A percentile compares a stretch with the other conserved stretches of the same genome.
phyloP scores from a whole-genome alignment of 164 flowering plant species.

The Kalanchoe fedtschenkoi region DNA sequence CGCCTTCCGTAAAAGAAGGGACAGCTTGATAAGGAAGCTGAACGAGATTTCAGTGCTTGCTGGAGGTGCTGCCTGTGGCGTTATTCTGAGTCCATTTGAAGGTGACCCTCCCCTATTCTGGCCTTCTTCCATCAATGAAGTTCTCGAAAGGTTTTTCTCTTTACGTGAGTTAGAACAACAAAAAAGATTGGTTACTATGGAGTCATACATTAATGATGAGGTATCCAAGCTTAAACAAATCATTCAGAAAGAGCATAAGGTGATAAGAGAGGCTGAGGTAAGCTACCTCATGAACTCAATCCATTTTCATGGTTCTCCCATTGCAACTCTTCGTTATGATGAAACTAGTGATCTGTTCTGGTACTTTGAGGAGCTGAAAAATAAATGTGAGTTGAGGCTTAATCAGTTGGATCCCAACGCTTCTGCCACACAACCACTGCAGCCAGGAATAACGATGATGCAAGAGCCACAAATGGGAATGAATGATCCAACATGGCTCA shows the following conservation, averaged over 20 bases:
- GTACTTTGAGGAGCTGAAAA: constrained; percentile 13
- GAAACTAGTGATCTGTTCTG: constrained; percentile 12
- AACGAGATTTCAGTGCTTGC: constrained; percentile 18
- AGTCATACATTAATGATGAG: constrained; percentile 16
- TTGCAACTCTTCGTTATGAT: not conserved
- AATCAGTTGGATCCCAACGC: too few relatives aligned
- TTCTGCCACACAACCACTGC: too few relatives aligned
- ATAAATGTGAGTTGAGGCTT: not conserved
- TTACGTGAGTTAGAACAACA: constrained; percentile 14
- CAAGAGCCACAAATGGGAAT: too few relatives aligned
- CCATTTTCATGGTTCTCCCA: not conserved
- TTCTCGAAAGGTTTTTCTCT: constrained; percentile 4
- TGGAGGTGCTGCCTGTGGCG: constrained; percentile 12
- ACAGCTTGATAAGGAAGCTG: constrained; percentile 20
- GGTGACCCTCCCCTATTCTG: constrained; percentile 12
- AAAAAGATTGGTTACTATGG: constrained; percentile 20
- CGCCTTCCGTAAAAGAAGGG: constrained; percentile 19
- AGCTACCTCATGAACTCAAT: constrained; percentile 12
- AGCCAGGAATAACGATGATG: too few relatives aligned
- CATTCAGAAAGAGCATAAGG: constrained; percentile 2
- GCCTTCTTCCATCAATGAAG: constrained; percentile 12
- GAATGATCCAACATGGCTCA: too few relatives aligned
- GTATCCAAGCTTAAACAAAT: constrained; percentile 8
- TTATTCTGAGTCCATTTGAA: constrained; percentile 17
- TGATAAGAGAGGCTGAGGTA: constrained; percentile 12